Evolutionary conservation across 768 basidiomycete species (phyloP).

Genomic region (Amanita molliuscula): DNA sequence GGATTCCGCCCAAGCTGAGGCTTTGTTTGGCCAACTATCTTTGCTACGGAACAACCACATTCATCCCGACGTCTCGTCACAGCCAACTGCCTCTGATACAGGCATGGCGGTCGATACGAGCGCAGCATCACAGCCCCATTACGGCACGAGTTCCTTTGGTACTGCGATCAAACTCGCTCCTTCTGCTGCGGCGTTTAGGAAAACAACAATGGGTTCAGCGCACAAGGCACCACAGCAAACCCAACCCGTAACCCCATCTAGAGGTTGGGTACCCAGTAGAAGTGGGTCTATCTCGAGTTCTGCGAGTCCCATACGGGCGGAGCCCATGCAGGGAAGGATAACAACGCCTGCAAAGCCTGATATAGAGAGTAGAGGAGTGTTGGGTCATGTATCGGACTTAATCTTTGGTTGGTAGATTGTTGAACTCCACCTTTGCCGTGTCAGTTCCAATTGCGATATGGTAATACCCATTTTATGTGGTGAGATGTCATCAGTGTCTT

Average conservation of each 20-base stretch:
- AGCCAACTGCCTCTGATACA: slow-evolving; percentile 16
- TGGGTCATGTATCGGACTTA: slow-evolving; percentile 71
- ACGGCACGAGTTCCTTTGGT: slow-evolving; percentile 32
- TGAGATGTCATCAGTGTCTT: not conserved
- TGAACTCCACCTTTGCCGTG: no score
- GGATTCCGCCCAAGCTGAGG: slow-evolving; percentile 55
- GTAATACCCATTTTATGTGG: not conserved
- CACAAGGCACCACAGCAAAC: slow-evolving; percentile 5
- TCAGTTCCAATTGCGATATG: no score
- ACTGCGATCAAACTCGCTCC: slow-evolving; percentile 69
- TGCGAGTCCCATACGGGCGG: not conserved
- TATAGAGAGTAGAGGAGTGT: slow-evolving; percentile 40
- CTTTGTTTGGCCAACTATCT: slow-evolving; percentile 32
- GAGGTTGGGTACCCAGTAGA: not conserved
- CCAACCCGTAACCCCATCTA: slow-evolving; percentile 5
- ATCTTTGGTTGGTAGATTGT: slow-evolving; percentile 64
- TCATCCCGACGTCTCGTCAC: slow-evolving; percentile 9
- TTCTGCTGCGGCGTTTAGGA: slow-evolving; percentile 62
- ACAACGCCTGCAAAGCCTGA: not conserved
- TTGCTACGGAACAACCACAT: slow-evolving; percentile 10
- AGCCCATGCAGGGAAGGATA: not conserved
- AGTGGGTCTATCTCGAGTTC: not conserved
- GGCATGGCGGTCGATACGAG: slow-evolving; percentile 39
- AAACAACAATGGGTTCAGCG: slow-evolving; percentile 18
- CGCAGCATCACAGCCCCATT: slow-evolving; percentile 4